Conservation (phyloP, 257 asterid genomes). For the Linaria vulgaris region DNA sequence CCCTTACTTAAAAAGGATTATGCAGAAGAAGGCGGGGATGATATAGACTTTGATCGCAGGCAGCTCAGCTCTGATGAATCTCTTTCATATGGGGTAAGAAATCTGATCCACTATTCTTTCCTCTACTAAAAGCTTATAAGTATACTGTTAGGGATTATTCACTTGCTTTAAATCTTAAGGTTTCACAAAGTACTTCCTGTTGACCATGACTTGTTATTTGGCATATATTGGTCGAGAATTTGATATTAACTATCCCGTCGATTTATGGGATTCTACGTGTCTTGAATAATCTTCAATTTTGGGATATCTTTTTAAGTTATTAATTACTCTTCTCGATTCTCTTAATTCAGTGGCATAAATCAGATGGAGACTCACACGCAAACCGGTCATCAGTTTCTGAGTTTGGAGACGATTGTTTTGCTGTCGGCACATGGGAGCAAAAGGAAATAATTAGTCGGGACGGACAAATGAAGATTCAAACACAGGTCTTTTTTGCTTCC, state of each 20-base stretch:
- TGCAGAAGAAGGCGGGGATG: slow-evolving; percentile 99
- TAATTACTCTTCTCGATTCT: no score
- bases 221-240: no score
- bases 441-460: slow-evolving; percentile 78
- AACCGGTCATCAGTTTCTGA: slow-evolving; percentile 77
- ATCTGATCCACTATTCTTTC: slow-evolving; percentile 5
- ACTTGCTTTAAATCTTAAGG: no score
- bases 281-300: no score
- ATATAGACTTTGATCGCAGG: slow-evolving; percentile 86
- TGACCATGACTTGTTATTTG: no score
- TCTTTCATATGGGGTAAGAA: slow-evolving; percentile 67
- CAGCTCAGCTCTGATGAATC: slow-evolving; percentile 92
- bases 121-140: not conserved
- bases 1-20: slow-evolving; percentile 82
- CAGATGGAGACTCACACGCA: slow-evolving; percentile 42
- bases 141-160: no score
- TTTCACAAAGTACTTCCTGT: no score
- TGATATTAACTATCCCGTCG: no score
- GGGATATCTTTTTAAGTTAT: no score
- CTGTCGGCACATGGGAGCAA: slow-evolving; percentile 91
- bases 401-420: slow-evolving; percentile 84
- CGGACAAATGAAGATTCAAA: slow-evolving; percentile 69
- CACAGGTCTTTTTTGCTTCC: slow-evolving; percentile 85
- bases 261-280: no score
- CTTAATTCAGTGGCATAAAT: slow-evolving; percentile 58